phyloP scores from a whole-genome alignment of 306 rosid genomes.

The Prunus campanulata region DNA sequence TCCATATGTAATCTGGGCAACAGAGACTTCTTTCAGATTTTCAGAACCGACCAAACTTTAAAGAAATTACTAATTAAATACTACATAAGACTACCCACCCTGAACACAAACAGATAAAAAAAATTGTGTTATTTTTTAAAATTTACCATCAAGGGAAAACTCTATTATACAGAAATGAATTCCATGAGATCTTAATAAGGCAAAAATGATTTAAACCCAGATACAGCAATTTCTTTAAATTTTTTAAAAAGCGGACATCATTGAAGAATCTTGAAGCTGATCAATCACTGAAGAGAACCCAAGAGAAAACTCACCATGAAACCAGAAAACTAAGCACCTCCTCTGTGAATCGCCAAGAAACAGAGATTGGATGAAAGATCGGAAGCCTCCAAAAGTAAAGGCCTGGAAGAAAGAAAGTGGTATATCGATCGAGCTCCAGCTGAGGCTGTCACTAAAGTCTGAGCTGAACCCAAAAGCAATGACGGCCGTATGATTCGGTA shows the following conservation, averaged over 20 bases:
- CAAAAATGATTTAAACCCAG: not conserved
- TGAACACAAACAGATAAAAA: not conserved
- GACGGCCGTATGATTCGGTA: not conserved
- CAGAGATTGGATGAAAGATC: not conserved
- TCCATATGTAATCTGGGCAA: not conserved
- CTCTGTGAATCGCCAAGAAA: not conserved
- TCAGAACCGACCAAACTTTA: not conserved
- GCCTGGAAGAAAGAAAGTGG: not conserved
- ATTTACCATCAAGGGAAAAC: not conserved
- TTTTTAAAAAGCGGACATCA: not conserved
- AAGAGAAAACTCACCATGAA: not conserved
- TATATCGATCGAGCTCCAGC: not conserved
- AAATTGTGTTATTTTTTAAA: not conserved
- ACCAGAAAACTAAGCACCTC: not conserved
- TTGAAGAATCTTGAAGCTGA: not conserved
- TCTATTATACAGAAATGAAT: not conserved
- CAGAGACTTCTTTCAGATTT: not conserved
- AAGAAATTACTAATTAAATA: not conserved
- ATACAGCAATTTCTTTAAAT: not conserved
- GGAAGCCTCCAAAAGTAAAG: not conserved
- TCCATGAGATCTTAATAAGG: conserved; percentile 8
- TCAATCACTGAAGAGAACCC: not conserved
- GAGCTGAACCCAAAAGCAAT: not conserved
- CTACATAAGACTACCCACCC: not conserved
- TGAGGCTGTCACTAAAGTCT: not conserved